These are phyloP conservation scores for Jaenimonas drosophilae DNA, from an alignment of 208 protist species.

Conservation along the genomic window DNA sequence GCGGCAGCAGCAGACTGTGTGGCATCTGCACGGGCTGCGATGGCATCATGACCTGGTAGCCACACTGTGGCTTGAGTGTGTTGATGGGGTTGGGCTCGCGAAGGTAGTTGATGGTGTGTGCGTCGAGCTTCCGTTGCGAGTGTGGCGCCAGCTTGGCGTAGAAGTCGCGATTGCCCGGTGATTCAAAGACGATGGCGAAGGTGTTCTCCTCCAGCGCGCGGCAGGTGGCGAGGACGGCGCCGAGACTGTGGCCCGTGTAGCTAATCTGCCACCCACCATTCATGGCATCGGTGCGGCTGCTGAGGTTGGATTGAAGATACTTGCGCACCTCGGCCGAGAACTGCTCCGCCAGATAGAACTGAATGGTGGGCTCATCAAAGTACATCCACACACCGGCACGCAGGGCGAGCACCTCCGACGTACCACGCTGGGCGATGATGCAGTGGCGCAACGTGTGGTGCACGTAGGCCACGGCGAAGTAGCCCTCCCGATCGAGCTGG, in stretches of 20 bases:
- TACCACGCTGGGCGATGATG: slow-evolving; percentile 83
- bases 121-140: slow-evolving; percentile 14
- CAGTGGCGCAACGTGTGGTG: slow-evolving; percentile 52
- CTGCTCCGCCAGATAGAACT: slow-evolving; percentile 74
- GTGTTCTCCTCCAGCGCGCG: slow-evolving; percentile 70
- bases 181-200: slow-evolving; percentile 81
- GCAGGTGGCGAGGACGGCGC: slow-evolving; percentile 73
- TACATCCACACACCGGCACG: slow-evolving; percentile 83
- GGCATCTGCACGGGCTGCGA: neutral
- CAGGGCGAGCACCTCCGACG: slow-evolving; percentile 66
- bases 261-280: slow-evolving; percentile 36
- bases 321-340: slow-evolving; percentile 77
- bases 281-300: slow-evolving; percentile 3
- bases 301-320: slow-evolving; percentile 9
- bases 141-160: slow-evolving; percentile 15
- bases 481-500: slow-evolving; percentile 77
- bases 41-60: slow-evolving; percentile 70
- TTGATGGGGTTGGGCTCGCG: slow-evolving; percentile 85
- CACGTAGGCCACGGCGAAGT: slow-evolving; percentile 77
- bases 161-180: slow-evolving; percentile 52
- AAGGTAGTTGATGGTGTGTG: slow-evolving; percentile 67
- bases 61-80: slow-evolving; percentile 78
- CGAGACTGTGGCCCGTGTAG: slow-evolving; percentile 88
- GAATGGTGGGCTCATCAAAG: slow-evolving; percentile 85
- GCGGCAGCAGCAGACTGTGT: slow-evolving; percentile 7